Conservation (phyloP, 768 basidiomycete genomes). For the Pisolithus orientalis region DNA sequence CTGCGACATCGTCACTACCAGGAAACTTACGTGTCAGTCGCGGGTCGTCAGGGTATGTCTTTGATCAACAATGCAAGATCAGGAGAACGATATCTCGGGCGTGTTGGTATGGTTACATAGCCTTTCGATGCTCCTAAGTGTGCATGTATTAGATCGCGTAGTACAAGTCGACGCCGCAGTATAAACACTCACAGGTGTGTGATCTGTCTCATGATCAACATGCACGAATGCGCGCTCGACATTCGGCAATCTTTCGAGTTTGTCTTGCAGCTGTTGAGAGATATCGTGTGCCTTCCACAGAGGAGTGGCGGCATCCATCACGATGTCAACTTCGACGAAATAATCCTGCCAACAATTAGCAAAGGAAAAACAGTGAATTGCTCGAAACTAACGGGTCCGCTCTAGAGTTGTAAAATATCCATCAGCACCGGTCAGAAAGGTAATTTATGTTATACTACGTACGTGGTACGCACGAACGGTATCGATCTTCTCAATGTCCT, state of each 20-base stretch:
- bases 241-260: slow-evolving; percentile 82
- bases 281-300: slow-evolving; percentile 86
- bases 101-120: slow-evolving; percentile 3
- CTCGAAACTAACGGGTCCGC: slow-evolving; percentile 54
- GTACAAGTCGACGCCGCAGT: neutral
- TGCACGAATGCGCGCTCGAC: slow-evolving; percentile 94
- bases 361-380: neutral
- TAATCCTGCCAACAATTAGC: slow-evolving; percentile 50
- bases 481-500: slow-evolving; percentile 82
- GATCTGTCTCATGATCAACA: slow-evolving; percentile 91
- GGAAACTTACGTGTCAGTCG: no score
- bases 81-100: no score
- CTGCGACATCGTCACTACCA: no score
- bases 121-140: slow-evolving; percentile 41
- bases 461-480: slow-evolving; percentile 92
- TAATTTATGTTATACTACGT: slow-evolving; percentile 19
- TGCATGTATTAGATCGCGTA: neutral
- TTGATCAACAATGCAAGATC: no score
- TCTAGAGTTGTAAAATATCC: slow-evolving; percentile 31
- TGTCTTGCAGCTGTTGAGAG: slow-evolving; percentile 80
- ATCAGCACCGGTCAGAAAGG: neutral
- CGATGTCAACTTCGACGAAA: slow-evolving; percentile 93
- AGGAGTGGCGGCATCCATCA: slow-evolving; percentile 84
- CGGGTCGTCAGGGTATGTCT: neutral
- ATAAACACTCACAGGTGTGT: slow-evolving; percentile 45